phyloP scores from a whole-genome alignment of 73 alveolate genomes.

The Breviolum minutum region DNA sequence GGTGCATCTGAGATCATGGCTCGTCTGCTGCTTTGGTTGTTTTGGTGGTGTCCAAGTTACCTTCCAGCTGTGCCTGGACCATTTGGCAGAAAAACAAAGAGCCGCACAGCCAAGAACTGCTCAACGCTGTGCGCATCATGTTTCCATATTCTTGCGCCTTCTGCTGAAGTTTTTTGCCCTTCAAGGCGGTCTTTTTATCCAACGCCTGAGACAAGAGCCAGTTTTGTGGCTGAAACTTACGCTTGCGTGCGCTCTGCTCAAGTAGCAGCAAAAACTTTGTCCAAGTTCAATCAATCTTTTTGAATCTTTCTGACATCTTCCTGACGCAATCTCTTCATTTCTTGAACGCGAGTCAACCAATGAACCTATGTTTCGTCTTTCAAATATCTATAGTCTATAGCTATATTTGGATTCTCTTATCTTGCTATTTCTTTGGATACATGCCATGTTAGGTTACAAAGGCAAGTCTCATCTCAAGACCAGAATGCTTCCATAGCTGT shows the following conservation, averaged over 20 bases:
- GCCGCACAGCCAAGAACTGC: background rate
- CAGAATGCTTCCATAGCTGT: no score
- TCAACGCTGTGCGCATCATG: background rate
- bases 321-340: background rate
- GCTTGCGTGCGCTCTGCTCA: no score
- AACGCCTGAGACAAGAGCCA: background rate
- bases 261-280: no score
- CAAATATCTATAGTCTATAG: no score
- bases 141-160: background rate
- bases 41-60: conserved; percentile 48
- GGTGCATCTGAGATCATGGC: background rate
- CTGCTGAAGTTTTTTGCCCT: conserved; percentile 73
- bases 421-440: no score
- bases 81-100: background rate
- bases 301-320: background rate
- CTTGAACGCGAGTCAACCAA: background rate
- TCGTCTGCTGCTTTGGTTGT: conserved; percentile 66
- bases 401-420: no score
- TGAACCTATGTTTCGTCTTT: no score
- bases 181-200: conserved; percentile 68
- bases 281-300: no score
- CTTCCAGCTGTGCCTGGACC: conserved; percentile 40
- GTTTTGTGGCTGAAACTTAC: no score
- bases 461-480: no score
- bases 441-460: no score